A percentile compares a stretch with the other conserved stretches of the same genome.
phyloP scores from a whole-genome alignment of 2,329 filamentous ascomycete species.

The Colletotrichum paranaense region DNA sequence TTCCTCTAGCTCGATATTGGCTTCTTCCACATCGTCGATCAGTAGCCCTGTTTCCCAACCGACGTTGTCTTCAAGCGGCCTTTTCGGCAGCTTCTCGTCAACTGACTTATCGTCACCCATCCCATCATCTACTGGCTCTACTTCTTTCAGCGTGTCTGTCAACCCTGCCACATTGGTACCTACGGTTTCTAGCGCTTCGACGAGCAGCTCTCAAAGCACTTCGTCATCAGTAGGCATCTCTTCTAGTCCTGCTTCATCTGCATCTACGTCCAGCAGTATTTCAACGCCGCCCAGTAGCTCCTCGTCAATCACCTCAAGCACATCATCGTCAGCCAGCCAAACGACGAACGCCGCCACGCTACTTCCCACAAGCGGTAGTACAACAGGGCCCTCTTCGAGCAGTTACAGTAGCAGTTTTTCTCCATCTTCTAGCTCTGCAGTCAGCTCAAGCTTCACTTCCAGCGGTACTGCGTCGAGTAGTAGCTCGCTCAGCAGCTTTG shows the following conservation, averaged over 20 bases:
- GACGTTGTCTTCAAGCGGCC: not conserved
- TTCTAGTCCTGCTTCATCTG: not conserved
- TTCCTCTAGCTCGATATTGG: not conserved
- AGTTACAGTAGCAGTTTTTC: not conserved
- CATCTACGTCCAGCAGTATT: not conserved
- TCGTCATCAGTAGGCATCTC: not conserved
- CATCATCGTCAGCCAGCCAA: not conserved
- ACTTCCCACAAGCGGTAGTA: not conserved
- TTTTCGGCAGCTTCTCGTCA: not conserved
- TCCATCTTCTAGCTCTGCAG: not conserved
- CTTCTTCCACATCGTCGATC: not conserved
- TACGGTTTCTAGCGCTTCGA: not conserved
- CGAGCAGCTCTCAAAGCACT: not conserved
- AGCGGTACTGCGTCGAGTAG: not conserved
- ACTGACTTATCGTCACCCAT: not conserved
- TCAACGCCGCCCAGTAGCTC: not conserved
- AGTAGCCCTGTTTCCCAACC: not conserved
- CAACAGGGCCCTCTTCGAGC: not conserved
- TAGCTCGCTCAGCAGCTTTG: not conserved
- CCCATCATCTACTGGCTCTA: not conserved
- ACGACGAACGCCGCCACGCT: not conserved
- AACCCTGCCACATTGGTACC: not conserved
- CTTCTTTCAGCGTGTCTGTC: not conserved
- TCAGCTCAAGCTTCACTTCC: not conserved
- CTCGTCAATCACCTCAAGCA: not conserved